Evolutionary conservation across 257 asterid species (phyloP), one percentile per base, ranked within the genome.

Genomic region (Striga asiatica): DNA sequence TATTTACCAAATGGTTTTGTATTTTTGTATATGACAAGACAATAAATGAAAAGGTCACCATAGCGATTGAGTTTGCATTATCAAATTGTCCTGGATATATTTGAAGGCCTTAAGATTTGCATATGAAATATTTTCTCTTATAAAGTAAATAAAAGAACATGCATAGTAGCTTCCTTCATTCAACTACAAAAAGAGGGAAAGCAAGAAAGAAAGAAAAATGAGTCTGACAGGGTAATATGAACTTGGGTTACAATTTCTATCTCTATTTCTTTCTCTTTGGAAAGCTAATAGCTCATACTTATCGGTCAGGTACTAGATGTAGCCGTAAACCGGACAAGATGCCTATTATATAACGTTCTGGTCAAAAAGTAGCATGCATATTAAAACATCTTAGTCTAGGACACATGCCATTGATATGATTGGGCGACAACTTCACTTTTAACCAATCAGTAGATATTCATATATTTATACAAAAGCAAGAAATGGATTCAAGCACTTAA

Each of bases 351-450:
- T n/a, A n/a, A n/a, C n/a, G n/a, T n/a, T n/a, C n/a, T n/a, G 4
- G 1, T 39, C 5, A 39, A 13, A 21, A 0, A 19, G 8, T 39
- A 13, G 47, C 19, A 14, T 39, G 21, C 47, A 39, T 39, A 39
- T 39, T 39, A 4, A 39, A 39, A 13, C 16, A 8, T 39, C 47
- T n/a, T 21, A 11, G n/a, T 38, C 47, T 14, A 16, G 49, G 49
- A 11, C 58, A 20, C 20, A 47, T 20, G 64, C 19, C 25, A 47
- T 59, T 6, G 28, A 56, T 52, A 42, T 22, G 35, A 38, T 67
- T 20, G 25, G 48, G 49, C 34, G 48, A 42, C 34, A 29, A 48
- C 63, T n/a, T 38, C 20, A 32, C 17, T 53, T 22, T 28, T 18
- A 18, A 24, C 32, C 38, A n/a, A 37, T 60, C 14, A 22, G n/a